phyloP scores from a whole-genome alignment of 2,329 filamentous ascomycete genomes.

The Neoarthrinium moseri region DNA sequence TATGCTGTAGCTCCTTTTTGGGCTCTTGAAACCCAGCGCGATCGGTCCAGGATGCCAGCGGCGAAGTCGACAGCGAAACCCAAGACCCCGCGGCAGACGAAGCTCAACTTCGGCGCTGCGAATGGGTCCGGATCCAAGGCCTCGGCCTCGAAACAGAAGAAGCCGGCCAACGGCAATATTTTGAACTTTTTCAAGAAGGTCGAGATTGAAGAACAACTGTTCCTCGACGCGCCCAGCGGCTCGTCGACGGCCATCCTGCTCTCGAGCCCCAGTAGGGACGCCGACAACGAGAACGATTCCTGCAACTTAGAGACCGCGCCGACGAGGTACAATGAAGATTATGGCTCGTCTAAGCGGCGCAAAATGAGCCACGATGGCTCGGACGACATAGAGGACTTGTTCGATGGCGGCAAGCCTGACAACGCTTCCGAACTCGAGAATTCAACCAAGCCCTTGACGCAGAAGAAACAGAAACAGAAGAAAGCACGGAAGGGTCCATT shows the following conservation, averaged over 20 bases:
- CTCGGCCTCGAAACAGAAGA: slow-evolving; percentile 29
- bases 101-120: slow-evolving; percentile 25
- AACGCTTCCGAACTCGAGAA: too few relatives aligned
- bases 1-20: neutral
- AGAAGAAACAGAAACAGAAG: slow-evolving; percentile 21
- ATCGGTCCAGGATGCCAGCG: neutral
- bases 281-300: slow-evolving; percentile 26
- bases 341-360: slow-evolving; percentile 37
- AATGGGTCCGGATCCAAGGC: slow-evolving; percentile 19
- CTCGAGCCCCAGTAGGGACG: slow-evolving; percentile 25
- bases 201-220: slow-evolving; percentile 59
- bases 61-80: slow-evolving; percentile 7
- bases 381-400: slow-evolving; percentile 3
- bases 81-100: slow-evolving; percentile 19
- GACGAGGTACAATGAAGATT: slow-evolving; percentile 37
- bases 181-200: slow-evolving; percentile 74
- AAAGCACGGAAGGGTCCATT: slow-evolving; percentile 56
- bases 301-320: too few relatives aligned
- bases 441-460: slow-evolving; percentile 8
- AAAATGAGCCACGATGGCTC: slow-evolving; percentile 32
- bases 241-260: slow-evolving; percentile 21
- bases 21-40: neutral
- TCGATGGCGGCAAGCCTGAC: slow-evolving; percentile 4
- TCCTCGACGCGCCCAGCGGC: slow-evolving; percentile 37
- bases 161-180: slow-evolving; percentile 61